Evolutionary conservation across 1,139 yeast species (phyloP).

Genomic region (Lodderomyces pseudojiufengensis): DNA sequence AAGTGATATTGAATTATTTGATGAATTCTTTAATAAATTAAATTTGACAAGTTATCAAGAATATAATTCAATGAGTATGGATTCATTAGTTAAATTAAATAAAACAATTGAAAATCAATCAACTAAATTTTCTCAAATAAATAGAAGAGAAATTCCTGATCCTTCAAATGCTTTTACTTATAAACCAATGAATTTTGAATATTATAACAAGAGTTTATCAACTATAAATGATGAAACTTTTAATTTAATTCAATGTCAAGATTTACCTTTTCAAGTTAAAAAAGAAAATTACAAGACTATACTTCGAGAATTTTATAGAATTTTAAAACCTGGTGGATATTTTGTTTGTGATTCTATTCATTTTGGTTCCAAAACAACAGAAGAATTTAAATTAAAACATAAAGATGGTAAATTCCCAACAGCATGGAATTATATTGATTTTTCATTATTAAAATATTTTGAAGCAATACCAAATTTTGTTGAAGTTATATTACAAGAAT

Average conservation of each 20-base stretch:
- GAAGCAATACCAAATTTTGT: constrained; percentile 27
- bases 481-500: constrained; percentile 21
- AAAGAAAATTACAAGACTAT: constrained; percentile 24
- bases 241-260: constrained; percentile 37
- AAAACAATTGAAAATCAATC: constrained; percentile 21
- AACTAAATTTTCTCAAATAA: constrained; percentile 14
- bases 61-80: constrained; percentile 23
- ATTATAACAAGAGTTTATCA: constrained; percentile 26
- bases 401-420: constrained; percentile 10
- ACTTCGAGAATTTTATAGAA: constrained; percentile 33
- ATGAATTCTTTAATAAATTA: constrained; percentile 24
- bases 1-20: constrained; percentile 25
- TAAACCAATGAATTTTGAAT: constrained; percentile 38
- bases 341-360: constrained; percentile 32
- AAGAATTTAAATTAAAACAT: constrained; percentile 15
- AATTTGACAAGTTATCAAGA: constrained; percentile 25
- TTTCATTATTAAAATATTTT: constrained; percentile 19
- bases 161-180: constrained; percentile 20
- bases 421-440: constrained; percentile 18
- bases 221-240: constrained; percentile 30
- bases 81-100: constrained; percentile 29
- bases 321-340: constrained; percentile 35
- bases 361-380: constrained; percentile 16
- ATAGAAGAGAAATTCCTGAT: constrained; percentile 17
- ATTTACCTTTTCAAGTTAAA: constrained; percentile 31